phyloP scores from a whole-genome alignment of 164 flowering plant species.

The Chimonanthus praecox region DNA sequence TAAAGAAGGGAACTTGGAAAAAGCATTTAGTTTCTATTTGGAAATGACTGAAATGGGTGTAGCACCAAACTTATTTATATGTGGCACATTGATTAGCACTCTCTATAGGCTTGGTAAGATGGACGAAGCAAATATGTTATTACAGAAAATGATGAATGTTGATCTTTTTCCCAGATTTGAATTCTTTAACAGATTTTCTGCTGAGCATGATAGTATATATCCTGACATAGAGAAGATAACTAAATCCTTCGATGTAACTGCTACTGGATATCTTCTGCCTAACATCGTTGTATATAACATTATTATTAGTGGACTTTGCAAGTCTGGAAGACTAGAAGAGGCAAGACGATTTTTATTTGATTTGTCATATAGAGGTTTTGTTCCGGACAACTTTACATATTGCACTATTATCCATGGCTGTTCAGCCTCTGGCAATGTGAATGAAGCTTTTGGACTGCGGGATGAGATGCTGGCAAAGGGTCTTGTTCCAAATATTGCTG shows the following conservation, averaged over 20 bases:
- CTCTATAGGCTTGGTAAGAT: constrained; percentile 54
- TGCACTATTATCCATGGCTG: constrained; percentile 61
- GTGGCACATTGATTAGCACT: constrained; percentile 52
- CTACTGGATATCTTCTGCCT: constrained; percentile 28
- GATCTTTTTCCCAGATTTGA: constrained; percentile 21
- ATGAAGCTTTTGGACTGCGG: constrained; percentile 66
- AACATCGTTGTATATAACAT: constrained; percentile 57
- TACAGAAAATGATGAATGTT: constrained; percentile 56
- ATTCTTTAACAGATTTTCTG: constrained; percentile 11
- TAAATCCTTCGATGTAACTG: constrained; percentile 36
- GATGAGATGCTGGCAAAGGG: constrained; percentile 71
- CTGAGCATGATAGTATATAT: constrained; percentile 11
- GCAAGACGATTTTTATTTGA: constrained; percentile 40
- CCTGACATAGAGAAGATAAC: constrained; percentile 30
- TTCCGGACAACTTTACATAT: constrained; percentile 74
- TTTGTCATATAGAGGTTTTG: constrained; percentile 47
- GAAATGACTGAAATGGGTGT: constrained; percentile 66
- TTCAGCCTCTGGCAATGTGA: constrained; percentile 47
- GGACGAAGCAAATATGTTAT: constrained; percentile 55
- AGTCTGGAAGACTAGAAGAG: constrained; percentile 50
- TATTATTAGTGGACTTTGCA: constrained; percentile 65
- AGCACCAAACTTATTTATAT: constrained; percentile 50
- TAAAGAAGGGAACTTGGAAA: constrained; percentile 51
- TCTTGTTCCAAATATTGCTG: constrained; percentile 52
- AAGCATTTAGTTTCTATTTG: constrained; percentile 46